Percentiles rank a stretch among this genome's conserved stretches.
Evolutionary conservation across 129 eudicot species (phyloP).

Genomic region (Deinandra increscens): DNA sequence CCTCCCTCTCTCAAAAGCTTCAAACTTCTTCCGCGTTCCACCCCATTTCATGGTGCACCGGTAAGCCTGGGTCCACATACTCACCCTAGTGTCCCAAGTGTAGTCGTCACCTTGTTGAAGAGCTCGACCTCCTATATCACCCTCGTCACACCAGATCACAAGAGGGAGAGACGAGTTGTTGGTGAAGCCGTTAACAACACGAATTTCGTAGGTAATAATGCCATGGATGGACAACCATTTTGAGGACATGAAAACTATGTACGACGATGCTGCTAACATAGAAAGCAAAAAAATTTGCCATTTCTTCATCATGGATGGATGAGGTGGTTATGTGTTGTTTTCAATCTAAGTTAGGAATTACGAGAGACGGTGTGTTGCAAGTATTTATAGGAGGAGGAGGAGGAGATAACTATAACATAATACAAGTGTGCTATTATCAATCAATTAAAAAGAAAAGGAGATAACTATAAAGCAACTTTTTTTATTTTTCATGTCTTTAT

Average conservation of each 20-base stretch:
- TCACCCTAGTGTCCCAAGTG: slow-evolving; percentile 35
- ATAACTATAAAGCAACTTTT: too few species aligned
- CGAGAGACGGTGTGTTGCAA: too few species aligned
- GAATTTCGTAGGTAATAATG: slow-evolving; percentile 41
- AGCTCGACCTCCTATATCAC: slow-evolving; percentile 52
- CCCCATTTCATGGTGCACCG: slow-evolving; percentile 59
- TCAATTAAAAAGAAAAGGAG: too few species aligned
- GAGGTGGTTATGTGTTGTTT: too few species aligned
- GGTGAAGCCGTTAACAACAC: slow-evolving; percentile 53
- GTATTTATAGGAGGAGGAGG: not conserved
- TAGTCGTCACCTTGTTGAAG: slow-evolving; percentile 58
- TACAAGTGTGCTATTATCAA: too few species aligned
- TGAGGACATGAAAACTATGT: slow-evolving; percentile 20
- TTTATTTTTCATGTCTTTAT: too few species aligned
- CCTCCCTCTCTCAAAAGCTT: slow-evolving; percentile 35
- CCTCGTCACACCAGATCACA: slow-evolving; percentile 44
- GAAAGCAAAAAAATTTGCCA: slow-evolving; percentile 36
- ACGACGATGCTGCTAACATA: slow-evolving; percentile 29
- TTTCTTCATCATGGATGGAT: slow-evolving; percentile 22
- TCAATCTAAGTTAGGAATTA: not conserved
- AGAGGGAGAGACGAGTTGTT: slow-evolving; percentile 58
- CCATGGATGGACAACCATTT: slow-evolving; percentile 27
- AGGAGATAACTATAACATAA: too few species aligned
- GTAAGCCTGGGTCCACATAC: slow-evolving; percentile 35
- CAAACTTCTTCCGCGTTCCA: slow-evolving; percentile 41